A percentile compares a stretch with the other conserved stretches of the same genome.
These are phyloP conservation scores for Arthroderma sp. DNA, from an alignment of 2,329 filamentous ascomycete species.

Conservation along the genomic window DNA sequence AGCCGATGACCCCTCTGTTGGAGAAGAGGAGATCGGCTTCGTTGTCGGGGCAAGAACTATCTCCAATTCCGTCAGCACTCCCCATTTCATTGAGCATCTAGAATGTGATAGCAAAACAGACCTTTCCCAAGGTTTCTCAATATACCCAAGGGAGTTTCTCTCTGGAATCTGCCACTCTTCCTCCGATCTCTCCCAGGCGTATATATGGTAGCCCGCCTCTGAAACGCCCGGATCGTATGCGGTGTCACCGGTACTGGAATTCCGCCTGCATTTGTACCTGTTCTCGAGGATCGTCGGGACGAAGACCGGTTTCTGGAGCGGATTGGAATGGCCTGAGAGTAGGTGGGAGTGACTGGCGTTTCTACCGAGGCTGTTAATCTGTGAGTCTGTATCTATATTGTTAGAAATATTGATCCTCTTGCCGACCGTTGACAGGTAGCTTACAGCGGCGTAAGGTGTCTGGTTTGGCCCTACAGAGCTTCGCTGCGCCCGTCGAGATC, in stretches of 20 bases:
- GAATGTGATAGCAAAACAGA: constrained; percentile 12
- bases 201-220: constrained; percentile 37
- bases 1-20: constrained; percentile 20
- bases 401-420: neutral
- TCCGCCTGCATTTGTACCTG: constrained; percentile 10
- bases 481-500: neutral
- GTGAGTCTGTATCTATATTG: constrained; percentile 17
- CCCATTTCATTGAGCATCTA: neutral
- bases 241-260: constrained; percentile 38
- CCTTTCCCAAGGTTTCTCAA: constrained; percentile 40
- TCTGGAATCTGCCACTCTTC: constrained; percentile 36
- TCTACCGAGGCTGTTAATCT: constrained; percentile 19
- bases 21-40: constrained; percentile 35
- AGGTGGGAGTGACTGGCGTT: constrained; percentile 25
- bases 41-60: constrained; percentile 39
- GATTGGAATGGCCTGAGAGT: constrained; percentile 13
- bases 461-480: constrained; percentile 1
- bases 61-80: neutral
- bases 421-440: neutral
- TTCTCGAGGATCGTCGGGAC: neutral
- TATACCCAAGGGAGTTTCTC: constrained; percentile 44
- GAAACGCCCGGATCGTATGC: constrained; percentile 41
- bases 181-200: constrained; percentile 38
- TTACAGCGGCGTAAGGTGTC: constrained; percentile 1
- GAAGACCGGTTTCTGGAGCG: neutral